Evolutionary conservation across 2,329 filamentous ascomycete species (phyloP), one percentile per base, ranked within the genome.

Genomic region (Curvularia hawaiiensis): DNA sequence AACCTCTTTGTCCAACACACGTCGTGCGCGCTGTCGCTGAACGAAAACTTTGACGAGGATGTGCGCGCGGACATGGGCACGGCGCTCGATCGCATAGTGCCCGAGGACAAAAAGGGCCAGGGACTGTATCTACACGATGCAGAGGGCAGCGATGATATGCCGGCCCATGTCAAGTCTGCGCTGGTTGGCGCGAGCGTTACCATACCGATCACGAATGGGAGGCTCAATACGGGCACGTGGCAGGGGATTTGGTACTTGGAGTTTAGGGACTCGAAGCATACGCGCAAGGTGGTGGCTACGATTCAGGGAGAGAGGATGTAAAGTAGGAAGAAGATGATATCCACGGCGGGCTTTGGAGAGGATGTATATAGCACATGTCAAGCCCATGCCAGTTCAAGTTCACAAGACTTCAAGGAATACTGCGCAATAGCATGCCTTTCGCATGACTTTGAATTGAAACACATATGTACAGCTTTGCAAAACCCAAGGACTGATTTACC

Each of bases 1-100:
- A 88, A 97, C 75, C 83, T 99, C 46, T 99, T 98, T 77, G 84
- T 98, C 53, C 94, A 99, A 79, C 95, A 99, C 79, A 99, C 95
- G 5, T 92, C 88, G 71, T 97, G 92, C 78, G 95, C 90, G 12
- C 83, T 99, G 52, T 91, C 87, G 59, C 80, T 99, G 69, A 99
- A 99, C 74, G 95, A 99, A 84, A 98, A 98, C 79, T 89, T 82
- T 80, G 91, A 93, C 73, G 77, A 80, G 45, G 91, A 96, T 78
- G 95, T 99, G n/a, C 85, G 92, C 57, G 85, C 84, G 40, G 92
- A 99, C 77, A 97, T 98, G 94, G 92, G 87, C 72, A 92, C 97
- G 79, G 92, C 94, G 46, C 82, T 99, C 64, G 94, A 99, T 77
- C 84, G 92, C 44, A 90, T 99, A 69, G 95, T 89, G 41, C 92